Evolutionary conservation across 208 protist species (phyloP), one percentile per base, ranked within the genome.

Genomic region (Phytomonas francai): DNA sequence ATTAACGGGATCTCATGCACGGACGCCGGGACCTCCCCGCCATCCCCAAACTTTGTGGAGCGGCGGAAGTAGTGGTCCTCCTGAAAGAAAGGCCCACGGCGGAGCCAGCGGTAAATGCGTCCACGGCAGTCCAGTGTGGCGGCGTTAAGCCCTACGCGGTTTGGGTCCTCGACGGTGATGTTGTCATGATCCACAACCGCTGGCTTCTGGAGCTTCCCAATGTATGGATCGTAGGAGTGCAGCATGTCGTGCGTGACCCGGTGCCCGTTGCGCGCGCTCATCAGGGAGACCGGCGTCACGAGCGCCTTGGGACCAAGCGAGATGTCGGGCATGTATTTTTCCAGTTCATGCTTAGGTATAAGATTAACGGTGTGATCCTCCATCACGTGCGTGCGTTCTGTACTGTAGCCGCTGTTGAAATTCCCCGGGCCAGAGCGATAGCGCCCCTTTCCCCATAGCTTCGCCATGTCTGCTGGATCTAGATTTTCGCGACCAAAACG

Each of bases 311-410:
- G 73, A 16, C 91, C 91, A 57, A 94, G 78, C 56, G 68, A 76
- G 63, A 96, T 96, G 70, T 96, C 83, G 22, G 91, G 91, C 91
- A 96, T 96, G 70, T 90, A 96, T 74, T 88, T 89, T 64, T 92
- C 86, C 57, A 96, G 78, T 73, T 96, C 88, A 49, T 89, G 83
- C 79, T 92, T 93, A n/a, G 91, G 89, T 32, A 94, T 94, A 1
- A 96, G 90, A 28, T 42, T 69, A 29, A 93, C 56, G 5, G 74
- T 89, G 72, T 86, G 73, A 68, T 96, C 91, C 65, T 96, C 89
- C 51, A 93, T 59, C 36, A 83, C 78, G 63, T 92, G 79, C 36
- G 88, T 91, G 69, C 88, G 87, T 51, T 87, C 85, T 2, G 89
- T 92, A 81, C 76, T 83, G 80, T 94, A 96, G 62, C 91, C 91